phyloP scores from a whole-genome alignment of 1,284 basidiomycete genomes.

The Apiotrichum veenhuisii region DNA sequence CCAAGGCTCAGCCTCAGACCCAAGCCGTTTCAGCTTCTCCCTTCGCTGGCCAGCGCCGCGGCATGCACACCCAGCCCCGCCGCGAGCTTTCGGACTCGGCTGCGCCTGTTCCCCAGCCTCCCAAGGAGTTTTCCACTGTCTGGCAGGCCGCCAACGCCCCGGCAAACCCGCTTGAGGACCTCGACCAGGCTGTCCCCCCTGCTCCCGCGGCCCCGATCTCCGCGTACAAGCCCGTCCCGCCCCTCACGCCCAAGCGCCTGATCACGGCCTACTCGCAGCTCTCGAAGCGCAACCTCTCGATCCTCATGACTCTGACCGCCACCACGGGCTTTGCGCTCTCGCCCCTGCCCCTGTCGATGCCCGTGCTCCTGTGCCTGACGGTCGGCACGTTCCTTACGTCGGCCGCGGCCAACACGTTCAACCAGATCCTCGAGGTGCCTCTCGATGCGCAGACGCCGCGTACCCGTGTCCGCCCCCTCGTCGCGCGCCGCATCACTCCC shows the following conservation, averaged over 20 bases:
- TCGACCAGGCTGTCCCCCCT: slow-evolving; percentile 32
- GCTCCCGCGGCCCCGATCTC: slow-evolving; percentile 38
- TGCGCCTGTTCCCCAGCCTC: slow-evolving; percentile 29
- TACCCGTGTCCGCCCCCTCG: slow-evolving; percentile 85
- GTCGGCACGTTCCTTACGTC: slow-evolving; percentile 86
- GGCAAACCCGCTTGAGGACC: slow-evolving; percentile 25
- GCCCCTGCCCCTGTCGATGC: slow-evolving; percentile 74
- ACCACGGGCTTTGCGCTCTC: slow-evolving; percentile 93
- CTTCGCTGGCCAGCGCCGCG: slow-evolving; percentile 19
- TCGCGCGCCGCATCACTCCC: slow-evolving; percentile 73
- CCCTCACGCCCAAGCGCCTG: slow-evolving; percentile 58
- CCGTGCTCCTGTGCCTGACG: slow-evolving; percentile 80
- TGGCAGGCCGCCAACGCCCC: slow-evolving; percentile 32
- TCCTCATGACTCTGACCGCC: slow-evolving; percentile 84
- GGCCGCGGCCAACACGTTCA: slow-evolving; percentile 89
- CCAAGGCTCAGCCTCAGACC: not conserved
- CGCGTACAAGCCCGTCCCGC: slow-evolving; percentile 46
- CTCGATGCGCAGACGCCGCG: slow-evolving; percentile 96
- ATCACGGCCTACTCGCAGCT: slow-evolving; percentile 73
- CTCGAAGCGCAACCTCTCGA: slow-evolving; percentile 80
- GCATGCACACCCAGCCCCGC: slow-evolving; percentile 22
- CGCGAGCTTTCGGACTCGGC: slow-evolving; percentile 2
- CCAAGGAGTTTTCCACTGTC: slow-evolving; percentile 31
- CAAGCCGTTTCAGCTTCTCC: slow-evolving; percentile 14
- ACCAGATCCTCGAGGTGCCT: slow-evolving; percentile 91